Evolutionary conservation across 2,329 filamentous ascomycete species (phyloP).

Genomic region (Diaporthe citri): DNA sequence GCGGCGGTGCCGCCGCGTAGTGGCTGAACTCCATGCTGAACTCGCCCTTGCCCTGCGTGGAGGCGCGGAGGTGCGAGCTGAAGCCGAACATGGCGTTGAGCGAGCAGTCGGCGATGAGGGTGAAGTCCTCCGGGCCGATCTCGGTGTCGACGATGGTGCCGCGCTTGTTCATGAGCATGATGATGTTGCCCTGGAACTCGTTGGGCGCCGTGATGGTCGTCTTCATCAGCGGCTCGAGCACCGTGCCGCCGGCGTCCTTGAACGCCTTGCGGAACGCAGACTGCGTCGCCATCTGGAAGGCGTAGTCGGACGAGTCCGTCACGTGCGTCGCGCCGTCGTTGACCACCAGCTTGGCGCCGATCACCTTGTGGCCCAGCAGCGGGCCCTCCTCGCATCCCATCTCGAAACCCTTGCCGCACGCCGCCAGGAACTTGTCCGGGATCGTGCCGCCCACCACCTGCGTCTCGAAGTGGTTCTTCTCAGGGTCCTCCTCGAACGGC

Average conservation of each 20-base stretch:
- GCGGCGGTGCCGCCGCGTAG: conserved; percentile 87
- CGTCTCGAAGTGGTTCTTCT: conserved; percentile 86
- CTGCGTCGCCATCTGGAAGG: conserved; percentile 94
- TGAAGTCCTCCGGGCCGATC: conserved; percentile 93
- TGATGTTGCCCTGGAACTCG: conserved; percentile 97
- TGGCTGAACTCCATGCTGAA: conserved; percentile 99
- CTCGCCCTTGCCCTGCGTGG: conserved; percentile 98
- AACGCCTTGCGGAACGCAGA: conserved; percentile 98
- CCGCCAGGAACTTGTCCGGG: conserved; percentile 93
- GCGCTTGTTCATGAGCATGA: conserved; percentile 96
- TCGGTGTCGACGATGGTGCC: conserved; percentile 96
- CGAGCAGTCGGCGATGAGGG: conserved; percentile 89
- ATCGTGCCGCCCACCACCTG: conserved; percentile 91
- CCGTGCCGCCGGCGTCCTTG: conserved; percentile 80
- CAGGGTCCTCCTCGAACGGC: conserved; percentile 76
- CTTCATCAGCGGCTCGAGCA: conserved; percentile 98
- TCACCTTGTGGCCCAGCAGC: conserved; percentile 90
- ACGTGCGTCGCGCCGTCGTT: conserved; percentile 98
- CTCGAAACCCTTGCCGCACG: conserved; percentile 95
- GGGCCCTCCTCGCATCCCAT: conserved; percentile 87
- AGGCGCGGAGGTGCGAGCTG: conserved; percentile 88
- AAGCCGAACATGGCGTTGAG: conserved; percentile 99
- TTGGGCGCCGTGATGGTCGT: conserved; percentile 94
- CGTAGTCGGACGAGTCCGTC: conserved; percentile 96
- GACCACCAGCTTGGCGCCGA: conserved; percentile 90